Percentiles rank a stretch among this genome's conserved stretches.
These are phyloP conservation scores for Teratosphaeria gauchensis DNA, from an alignment of 2,329 filamentous ascomycete species.

Conservation along the genomic window DNA sequence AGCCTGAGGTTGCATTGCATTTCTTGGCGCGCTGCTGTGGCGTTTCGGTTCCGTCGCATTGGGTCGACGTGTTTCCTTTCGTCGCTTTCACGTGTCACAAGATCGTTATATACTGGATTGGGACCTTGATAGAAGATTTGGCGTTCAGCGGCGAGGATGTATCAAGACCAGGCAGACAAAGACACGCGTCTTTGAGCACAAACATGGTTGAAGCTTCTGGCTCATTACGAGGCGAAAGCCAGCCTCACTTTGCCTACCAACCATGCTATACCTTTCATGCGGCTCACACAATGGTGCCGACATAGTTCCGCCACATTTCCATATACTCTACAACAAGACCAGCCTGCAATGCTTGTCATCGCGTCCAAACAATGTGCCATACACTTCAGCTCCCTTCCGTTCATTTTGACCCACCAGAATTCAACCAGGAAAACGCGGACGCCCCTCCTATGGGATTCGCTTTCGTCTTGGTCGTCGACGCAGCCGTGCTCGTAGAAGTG, in stretches of 20 bases:
- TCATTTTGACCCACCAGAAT: conserved; percentile 23
- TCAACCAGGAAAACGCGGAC: conserved; percentile 91
- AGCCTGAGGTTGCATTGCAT: neutral
- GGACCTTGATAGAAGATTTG: neutral
- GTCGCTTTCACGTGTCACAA: neutral
- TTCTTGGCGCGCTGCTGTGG: neutral
- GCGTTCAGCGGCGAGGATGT: neutral
- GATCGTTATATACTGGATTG: neutral
- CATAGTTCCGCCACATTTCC: neutral
- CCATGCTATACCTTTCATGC: neutral
- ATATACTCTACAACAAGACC: neutral
- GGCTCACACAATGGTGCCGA: neutral
- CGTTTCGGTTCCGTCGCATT: neutral
- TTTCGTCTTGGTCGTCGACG: conserved; percentile 22
- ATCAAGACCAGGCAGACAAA: neutral
- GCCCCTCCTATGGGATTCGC: conserved; percentile 85
- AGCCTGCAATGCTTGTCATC: neutral
- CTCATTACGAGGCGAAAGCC: neutral
- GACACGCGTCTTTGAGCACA: neutral
- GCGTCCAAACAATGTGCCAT: neutral
- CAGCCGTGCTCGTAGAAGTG: neutral
- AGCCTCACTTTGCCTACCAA: neutral
- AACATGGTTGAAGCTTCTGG: neutral
- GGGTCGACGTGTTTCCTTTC: neutral
- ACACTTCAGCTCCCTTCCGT: conserved; percentile 1